phyloP scores from a whole-genome alignment of 345 rosid species.

The Mercurialis annua region DNA sequence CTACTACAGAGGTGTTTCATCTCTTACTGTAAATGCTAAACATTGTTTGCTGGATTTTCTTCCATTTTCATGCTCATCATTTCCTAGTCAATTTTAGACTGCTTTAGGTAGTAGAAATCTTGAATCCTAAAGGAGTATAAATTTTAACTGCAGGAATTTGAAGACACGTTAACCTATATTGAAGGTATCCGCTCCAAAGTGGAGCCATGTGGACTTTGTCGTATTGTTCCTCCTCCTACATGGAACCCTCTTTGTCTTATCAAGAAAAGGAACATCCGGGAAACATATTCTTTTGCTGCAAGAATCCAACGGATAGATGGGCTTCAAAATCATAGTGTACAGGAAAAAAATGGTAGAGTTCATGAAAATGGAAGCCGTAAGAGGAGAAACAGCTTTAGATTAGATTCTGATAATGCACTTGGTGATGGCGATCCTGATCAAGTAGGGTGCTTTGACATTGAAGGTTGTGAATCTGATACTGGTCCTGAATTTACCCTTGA shows the following conservation, averaged over 20 bases:
- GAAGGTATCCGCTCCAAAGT: conserved; percentile 49
- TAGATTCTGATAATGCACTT: conserved; percentile 18
- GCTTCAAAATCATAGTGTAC: conserved; percentile 24
- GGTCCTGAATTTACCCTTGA: conserved; percentile 49
- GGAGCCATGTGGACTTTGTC: conserved; percentile 66
- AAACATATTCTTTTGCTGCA: conserved; percentile 38
- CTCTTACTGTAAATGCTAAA: conserved; percentile 14
- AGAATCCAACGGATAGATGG: conserved; percentile 50
- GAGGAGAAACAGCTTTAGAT: conserved; percentile 17
- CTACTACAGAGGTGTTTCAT: conserved; percentile 58
- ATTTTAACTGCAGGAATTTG: conserved; percentile 56
- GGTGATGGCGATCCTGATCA: conserved; percentile 25
- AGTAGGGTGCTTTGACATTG: conserved; percentile 28
- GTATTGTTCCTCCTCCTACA: conserved; percentile 68
- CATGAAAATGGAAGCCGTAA: conserved; percentile 13
- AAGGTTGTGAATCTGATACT: conserved; percentile 23
- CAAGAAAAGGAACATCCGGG: conserved; percentile 46
- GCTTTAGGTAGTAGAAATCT: conserved; percentile 10
- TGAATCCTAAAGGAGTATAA: conserved; percentile 20
- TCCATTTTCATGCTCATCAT: conserved; percentile 8
- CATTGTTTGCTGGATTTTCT: conserved; percentile 19
- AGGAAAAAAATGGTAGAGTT: conserved; percentile 25
- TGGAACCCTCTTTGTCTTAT: conserved; percentile 65
- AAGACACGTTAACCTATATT: conserved; percentile 53
- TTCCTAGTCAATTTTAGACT: conserved; percentile 19